Evolutionary conservation across 1,284 basidiomycete species (phyloP), one percentile per base, ranked within the genome.

Genomic region (Boletellus deceptivus): DNA sequence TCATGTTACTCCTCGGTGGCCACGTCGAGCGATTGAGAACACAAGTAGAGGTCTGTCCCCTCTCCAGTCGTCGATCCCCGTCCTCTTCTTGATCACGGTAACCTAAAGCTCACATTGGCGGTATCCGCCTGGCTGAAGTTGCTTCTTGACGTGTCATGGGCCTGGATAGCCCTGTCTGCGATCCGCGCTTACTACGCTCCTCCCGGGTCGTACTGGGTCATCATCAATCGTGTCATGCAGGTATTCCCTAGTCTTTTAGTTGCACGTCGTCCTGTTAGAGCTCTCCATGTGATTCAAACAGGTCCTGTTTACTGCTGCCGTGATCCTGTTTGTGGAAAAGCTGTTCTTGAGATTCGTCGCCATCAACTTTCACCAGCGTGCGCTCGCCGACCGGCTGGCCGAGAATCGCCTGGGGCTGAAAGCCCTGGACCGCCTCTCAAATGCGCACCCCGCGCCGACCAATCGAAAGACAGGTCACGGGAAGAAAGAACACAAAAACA

Each of bases 301-400:
- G 82, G 84, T 83, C 14, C 65, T 89, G 25, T 90, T 90, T 59
- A 72, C 84, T 11, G 72, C 79, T 4, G 74, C 78, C 2, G 65
- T 87, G 20, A 75, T 90, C 41, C 64, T 90, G 8, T 75, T 89
- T 5, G 75, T 72, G 9, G 87, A 90, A 63, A 90, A 90, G 60
- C 65, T 86, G 37, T 83, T 86, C 63, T 67, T 90, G 27, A 84
- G 82, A 58, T 83, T 84, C 56, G 79, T 89, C 39, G 86, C 86
- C n/a, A 89, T 89, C 69, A 84, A 80, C 59, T 89, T 89, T 63
- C 87, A 89, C 64, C 74, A 81, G 56, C 84, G 79, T 56, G 86
- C 87, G 6, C 76, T 89, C 25, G 81, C 85, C 18, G 87, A 89
- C 48, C 82, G 86, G 43, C 69, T 89, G 18, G 72, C 74, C 4